Base-by-base conservation (phyloP, 148 eudicot genomes). In the Amaranthus palmeri region DNA sequence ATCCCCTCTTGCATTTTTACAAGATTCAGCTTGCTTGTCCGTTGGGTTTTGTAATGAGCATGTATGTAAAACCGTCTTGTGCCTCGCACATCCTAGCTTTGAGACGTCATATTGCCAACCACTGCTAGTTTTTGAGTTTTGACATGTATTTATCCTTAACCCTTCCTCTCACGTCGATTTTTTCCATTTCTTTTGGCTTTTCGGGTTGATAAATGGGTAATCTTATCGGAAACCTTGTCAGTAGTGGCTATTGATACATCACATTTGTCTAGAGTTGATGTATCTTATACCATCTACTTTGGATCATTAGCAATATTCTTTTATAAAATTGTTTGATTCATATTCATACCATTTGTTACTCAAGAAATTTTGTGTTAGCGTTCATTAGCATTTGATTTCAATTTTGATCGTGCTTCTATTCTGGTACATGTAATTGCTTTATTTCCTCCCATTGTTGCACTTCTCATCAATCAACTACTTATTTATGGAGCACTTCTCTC, bases 11-110 rank as follows among this genome's bases (percentile, higher is more conserved):
- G 44, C 43, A 60, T 69, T 25, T 14, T 68, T 6, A 25, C 65
- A 42, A 68, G 65, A 52, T 54, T 48, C 63, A 12, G 44, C n/a
- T 68, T 68, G 67, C 48, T 72, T 13, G 50, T 56, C 51, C 56
- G 4, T 61, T 13, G 72, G 69, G 64, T 73, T 68, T 72, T 73
- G 74, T 68, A 53, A 68, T 56, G 61, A 61, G 76, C 47, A 61
- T 55, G 63, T 69, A 67, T 74, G 77, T 58, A 67, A 51, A 72
- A 40, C 64, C 48, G 10, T 44, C 17, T 15, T 2, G 7, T n/a
- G 50, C 25, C 47, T 61, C 36, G 25, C 44, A 10, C 17, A 10
- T 40, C 45, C 14, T 25, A 46, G 67, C 54, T 54, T 61, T 63
- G 53, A 62, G 56, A 63, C 68, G 69, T 66, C 69, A 61, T 72